Evolutionary conservation across 768 basidiomycete genomes (phyloP).

Genomic region (Sarcodon aspratus): DNA sequence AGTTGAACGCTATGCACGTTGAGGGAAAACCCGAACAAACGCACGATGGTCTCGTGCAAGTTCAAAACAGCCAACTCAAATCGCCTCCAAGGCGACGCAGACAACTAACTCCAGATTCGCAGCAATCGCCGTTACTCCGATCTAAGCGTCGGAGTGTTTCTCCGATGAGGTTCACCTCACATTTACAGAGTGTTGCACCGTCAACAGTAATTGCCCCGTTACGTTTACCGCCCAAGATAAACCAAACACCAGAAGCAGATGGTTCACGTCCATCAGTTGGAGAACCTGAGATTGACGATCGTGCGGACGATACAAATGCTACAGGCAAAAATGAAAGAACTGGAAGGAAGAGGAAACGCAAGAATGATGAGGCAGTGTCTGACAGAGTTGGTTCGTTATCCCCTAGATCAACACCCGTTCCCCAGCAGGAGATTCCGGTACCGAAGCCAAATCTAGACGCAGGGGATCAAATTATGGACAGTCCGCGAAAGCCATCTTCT

Average conservation of each 20-base stretch:
- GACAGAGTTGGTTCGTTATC: constrained; percentile 38
- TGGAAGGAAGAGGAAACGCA: constrained; percentile 5
- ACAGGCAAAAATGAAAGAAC: constrained; percentile 1
- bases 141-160: neutral
- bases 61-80: too few relatives aligned
- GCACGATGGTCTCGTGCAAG: too few relatives aligned
- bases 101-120: constrained; percentile 2
- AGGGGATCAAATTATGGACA: neutral
- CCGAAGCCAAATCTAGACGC: neutral
- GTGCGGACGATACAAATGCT: neutral
- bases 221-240: neutral
- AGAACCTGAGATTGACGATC: neutral
- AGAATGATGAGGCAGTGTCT: neutral
- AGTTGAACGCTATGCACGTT: neutral
- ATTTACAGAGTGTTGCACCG: neutral
- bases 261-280: neutral
- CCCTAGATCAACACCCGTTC: constrained; percentile 38
- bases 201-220: neutral
- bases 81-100: too few relatives aligned
- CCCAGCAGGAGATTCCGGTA: constrained; percentile 24
- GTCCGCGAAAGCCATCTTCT: neutral
- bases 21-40: too few relatives aligned
- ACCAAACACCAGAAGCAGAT: neutral
- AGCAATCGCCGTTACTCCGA: neutral
- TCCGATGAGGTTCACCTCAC: neutral